These are phyloP conservation scores for Kalmusia sp. DNA, from an alignment of 2,329 filamentous ascomycete genomes.

Conservation along the genomic window DNA sequence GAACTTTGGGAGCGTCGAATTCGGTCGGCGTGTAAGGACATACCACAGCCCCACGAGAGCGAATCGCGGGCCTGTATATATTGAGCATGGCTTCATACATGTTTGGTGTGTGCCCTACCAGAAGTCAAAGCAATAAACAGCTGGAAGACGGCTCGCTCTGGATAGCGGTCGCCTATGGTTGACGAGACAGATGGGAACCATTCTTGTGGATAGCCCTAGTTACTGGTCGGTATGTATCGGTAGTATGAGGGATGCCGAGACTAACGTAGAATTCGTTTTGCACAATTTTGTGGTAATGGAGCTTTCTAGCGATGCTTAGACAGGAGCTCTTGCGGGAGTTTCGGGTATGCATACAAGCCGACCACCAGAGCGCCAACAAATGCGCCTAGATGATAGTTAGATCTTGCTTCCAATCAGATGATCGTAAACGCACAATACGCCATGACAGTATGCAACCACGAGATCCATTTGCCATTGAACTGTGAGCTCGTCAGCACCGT, in stretches of 20 bases:
- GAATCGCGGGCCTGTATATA: constrained; percentile 79
- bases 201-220: constrained; percentile 72
- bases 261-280: constrained; percentile 87
- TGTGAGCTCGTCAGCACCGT: constrained; percentile 45
- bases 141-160: constrained; percentile 96
- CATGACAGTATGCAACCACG: constrained; percentile 82
- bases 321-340: constrained; percentile 14
- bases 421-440: constrained; percentile 70
- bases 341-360: constrained; percentile 57
- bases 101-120: constrained; percentile 58
- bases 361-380: constrained; percentile 87
- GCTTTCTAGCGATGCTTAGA: constrained; percentile 55
- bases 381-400: constrained; percentile 63
- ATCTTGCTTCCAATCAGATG: background rate
- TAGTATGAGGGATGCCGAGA: constrained; percentile 2
- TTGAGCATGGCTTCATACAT: constrained; percentile 21
- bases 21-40: constrained; percentile 79
- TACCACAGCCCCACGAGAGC: constrained; percentile 92
- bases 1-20: constrained; percentile 79
- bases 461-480: constrained; percentile 89
- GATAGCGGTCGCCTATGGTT: constrained; percentile 96
- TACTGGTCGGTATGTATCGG: constrained; percentile 18
- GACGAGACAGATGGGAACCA: constrained; percentile 97
- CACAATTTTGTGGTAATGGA: constrained; percentile 97
- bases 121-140: constrained; percentile 97